A percentile compares a stretch with the other conserved stretches of the same genome.
Evolutionary conservation across 179 eudicot genomes (phyloP).

Genomic region (Beta corolliflora): DNA sequence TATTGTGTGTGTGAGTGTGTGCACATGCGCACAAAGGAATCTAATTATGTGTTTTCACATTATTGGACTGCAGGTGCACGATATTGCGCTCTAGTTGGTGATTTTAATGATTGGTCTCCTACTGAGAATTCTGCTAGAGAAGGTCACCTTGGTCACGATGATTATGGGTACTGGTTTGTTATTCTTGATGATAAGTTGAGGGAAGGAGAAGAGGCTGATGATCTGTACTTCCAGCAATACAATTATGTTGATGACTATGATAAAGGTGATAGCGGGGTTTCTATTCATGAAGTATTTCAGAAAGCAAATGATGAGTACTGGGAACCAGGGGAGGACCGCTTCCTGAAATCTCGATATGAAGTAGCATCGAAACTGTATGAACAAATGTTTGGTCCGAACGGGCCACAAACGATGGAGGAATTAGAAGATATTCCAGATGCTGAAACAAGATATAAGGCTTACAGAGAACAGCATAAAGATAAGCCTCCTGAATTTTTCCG

Average conservation of each 20-base stretch:
- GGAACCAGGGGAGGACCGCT: constrained; percentile 98
- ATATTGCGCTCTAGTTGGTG: constrained; percentile 91
- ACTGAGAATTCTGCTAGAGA: constrained; percentile 89
- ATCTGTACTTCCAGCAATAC: constrained; percentile 84
- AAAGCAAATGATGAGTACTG: constrained; percentile 92
- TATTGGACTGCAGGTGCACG: constrained; percentile 70
- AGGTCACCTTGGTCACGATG: constrained; percentile 93
- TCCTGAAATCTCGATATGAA: constrained; percentile 67
- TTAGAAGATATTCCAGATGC: constrained; percentile 91
- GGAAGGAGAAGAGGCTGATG: constrained; percentile 87
- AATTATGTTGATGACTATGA: constrained; percentile 89
- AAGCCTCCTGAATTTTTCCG: constrained; percentile 77
- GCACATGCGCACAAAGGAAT: background rate
- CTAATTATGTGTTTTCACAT: constrained; percentile 11
- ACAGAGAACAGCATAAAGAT: constrained; percentile 91
- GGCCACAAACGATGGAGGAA: constrained; percentile 89
- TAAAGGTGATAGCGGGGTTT: constrained; percentile 85
- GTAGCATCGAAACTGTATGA: constrained; percentile 78
- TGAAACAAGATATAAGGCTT: constrained; percentile 75
- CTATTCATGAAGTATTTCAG: constrained; percentile 63
- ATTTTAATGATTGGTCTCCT: constrained; percentile 92
- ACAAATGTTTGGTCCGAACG: constrained; percentile 93
- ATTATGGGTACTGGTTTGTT: constrained; percentile 94
- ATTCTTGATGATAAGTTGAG: constrained; percentile 85
- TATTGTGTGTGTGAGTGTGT: background rate